phyloP scores from a whole-genome alignment of 371 early-diverging fungal genomes.

The Saksenaea oblongispora region DNA sequence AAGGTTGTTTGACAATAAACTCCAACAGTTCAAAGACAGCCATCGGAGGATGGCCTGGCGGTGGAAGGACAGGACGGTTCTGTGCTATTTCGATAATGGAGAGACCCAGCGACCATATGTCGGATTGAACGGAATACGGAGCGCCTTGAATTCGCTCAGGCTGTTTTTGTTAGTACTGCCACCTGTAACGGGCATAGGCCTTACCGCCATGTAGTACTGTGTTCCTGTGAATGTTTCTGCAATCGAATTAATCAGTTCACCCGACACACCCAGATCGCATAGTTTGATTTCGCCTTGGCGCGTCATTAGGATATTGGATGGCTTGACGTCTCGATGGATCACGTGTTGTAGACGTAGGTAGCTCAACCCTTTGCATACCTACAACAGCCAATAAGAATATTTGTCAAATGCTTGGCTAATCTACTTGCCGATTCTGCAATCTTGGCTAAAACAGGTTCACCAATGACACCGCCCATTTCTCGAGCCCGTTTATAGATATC shows the following conservation, averaged over 20 bases:
- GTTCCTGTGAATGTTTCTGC: constrained; percentile 96
- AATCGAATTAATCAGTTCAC: constrained; percentile 85
- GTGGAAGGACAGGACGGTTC: constrained; percentile 86
- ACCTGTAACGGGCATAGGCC: too few relatives aligned
- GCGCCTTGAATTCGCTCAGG: constrained; percentile 96
- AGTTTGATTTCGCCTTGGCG: constrained; percentile 89
- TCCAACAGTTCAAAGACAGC: constrained; percentile 90
- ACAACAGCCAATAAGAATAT: background rate
- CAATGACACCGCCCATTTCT: constrained; percentile 61
- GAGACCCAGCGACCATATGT: constrained; percentile 95
- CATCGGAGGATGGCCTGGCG: constrained; percentile 62
- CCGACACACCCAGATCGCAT: constrained; percentile 96
- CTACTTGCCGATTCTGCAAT: constrained; percentile 66
- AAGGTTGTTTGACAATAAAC: constrained; percentile 88
- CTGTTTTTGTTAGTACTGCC: constrained; percentile 48
- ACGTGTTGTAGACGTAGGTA: constrained; percentile 74
- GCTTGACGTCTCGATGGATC: constrained; percentile 93
- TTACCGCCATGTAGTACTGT: constrained; percentile 93
- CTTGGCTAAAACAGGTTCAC: constrained; percentile 74
- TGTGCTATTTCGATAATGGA: constrained; percentile 92
- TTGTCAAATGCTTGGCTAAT: background rate
- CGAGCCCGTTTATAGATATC: constrained; percentile 70
- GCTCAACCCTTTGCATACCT: constrained; percentile 74
- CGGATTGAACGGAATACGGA: constrained; percentile 88
- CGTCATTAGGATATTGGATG: constrained; percentile 87